These are phyloP conservation scores for Sugiyamaella novakii DNA, from an alignment of 1,139 yeast genomes.

Conservation along the genomic window DNA sequence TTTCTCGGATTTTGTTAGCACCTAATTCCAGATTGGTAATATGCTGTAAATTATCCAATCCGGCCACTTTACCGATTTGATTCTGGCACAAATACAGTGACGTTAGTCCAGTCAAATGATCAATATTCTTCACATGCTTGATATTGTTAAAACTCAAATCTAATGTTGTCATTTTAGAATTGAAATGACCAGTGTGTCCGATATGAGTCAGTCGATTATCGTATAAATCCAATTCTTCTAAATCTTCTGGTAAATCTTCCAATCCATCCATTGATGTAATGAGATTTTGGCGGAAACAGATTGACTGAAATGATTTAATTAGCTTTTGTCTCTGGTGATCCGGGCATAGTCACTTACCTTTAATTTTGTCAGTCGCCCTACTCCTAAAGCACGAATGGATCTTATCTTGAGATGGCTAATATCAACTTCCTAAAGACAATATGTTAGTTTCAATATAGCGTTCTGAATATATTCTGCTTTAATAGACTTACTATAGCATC, in stretches of 20 bases:
- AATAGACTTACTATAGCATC: slow-evolving; percentile 55
- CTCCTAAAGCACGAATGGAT: slow-evolving; percentile 65
- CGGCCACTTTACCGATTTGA: slow-evolving; percentile 72
- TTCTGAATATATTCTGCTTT: too few relatives aligned
- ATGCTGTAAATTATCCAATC: slow-evolving; percentile 59
- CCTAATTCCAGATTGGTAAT: slow-evolving; percentile 83
- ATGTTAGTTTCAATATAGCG: too few relatives aligned
- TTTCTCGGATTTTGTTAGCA: slow-evolving; percentile 74
- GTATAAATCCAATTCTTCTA: slow-evolving; percentile 84
- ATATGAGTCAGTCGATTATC: slow-evolving; percentile 91
- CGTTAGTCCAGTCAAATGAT: slow-evolving; percentile 60
- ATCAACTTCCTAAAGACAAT: slow-evolving; percentile 56
- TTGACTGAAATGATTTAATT: too few relatives aligned
- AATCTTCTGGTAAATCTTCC: slow-evolving; percentile 57
- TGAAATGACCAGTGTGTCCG: slow-evolving; percentile 65
- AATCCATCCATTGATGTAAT: slow-evolving; percentile 72
- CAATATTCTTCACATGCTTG: slow-evolving; percentile 80
- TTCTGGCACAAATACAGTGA: slow-evolving; percentile 87
- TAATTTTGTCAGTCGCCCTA: slow-evolving; percentile 45
- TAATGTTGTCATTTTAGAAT: slow-evolving; percentile 54
- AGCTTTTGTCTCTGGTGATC: too few relatives aligned
- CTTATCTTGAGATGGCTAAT: slow-evolving; percentile 76
- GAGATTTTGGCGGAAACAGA: slow-evolving; percentile 84
- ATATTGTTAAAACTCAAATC: slow-evolving; percentile 93
- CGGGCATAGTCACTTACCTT: slow-evolving; percentile 22